A percentile compares a stretch with the other conserved stretches of the same genome.
Evolutionary conservation across 2,329 filamentous ascomycete genomes (phyloP).

Genomic region (Raffaelea albimanens): DNA sequence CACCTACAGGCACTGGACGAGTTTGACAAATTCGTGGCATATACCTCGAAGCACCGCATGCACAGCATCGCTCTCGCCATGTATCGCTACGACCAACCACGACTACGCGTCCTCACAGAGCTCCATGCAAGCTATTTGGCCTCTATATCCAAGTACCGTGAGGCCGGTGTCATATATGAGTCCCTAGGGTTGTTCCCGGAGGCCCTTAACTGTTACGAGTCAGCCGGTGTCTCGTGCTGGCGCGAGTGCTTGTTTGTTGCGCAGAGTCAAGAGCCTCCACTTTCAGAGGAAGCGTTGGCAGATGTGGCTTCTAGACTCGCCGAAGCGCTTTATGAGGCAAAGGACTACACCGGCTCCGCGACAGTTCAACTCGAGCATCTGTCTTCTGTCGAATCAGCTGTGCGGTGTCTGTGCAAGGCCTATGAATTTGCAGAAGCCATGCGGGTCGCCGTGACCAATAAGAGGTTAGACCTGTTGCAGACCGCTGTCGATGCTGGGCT

Average conservation of each 20-base stretch:
- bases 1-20: slow-evolving; percentile 65
- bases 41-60: slow-evolving; percentile 69
- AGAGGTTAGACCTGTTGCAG: slow-evolving; percentile 52
- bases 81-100: slow-evolving; percentile 70
- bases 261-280: slow-evolving; percentile 40
- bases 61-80: slow-evolving; percentile 70
- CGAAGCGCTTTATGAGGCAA: slow-evolving; percentile 71
- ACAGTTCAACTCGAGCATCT: slow-evolving; percentile 77
- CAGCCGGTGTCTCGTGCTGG: slow-evolving; percentile 70
- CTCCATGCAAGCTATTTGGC: slow-evolving; percentile 75
- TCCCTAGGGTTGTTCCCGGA: slow-evolving; percentile 65
- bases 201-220: slow-evolving; percentile 75
- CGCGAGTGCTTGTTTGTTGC: slow-evolving; percentile 81
- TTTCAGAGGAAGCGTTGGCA: slow-evolving; percentile 40
- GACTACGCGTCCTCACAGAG: slow-evolving; percentile 58
- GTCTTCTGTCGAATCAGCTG: slow-evolving; percentile 57
- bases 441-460: slow-evolving; percentile 57
- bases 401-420: slow-evolving; percentile 74
- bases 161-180: slow-evolving; percentile 87
- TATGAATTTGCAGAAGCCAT: slow-evolving; percentile 85
- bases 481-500: slow-evolving; percentile 69
- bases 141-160: slow-evolving; percentile 65
- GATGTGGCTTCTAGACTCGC: slow-evolving; percentile 67
- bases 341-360: slow-evolving; percentile 73
- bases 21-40: slow-evolving; percentile 70